Percentiles rank a stretch among this genome's conserved stretches.
phyloP scores from a whole-genome alignment of 2,329 filamentous ascomycete species.

The Hirsutella thompsonii region DNA sequence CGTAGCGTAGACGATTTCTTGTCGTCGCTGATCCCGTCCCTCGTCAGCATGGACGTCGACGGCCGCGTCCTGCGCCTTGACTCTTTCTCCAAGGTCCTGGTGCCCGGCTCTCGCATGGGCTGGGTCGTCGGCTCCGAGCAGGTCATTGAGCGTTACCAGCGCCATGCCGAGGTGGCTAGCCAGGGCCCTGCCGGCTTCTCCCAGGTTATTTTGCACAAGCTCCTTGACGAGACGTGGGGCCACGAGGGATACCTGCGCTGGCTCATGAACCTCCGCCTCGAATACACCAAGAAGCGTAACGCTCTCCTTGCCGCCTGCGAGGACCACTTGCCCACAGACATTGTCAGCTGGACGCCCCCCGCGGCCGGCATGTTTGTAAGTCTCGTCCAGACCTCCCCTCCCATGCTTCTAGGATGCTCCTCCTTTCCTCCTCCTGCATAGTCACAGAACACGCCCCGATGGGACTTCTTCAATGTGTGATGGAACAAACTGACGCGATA shows the following conservation, averaged over 20 bases:
- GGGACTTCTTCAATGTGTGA: too few species aligned
- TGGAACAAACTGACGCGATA: neutral
- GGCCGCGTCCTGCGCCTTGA: conserved; percentile 84
- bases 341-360: conserved; percentile 71
- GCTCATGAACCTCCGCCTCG: conserved; percentile 67
- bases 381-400: neutral
- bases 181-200: conserved; percentile 80
- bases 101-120: conserved; percentile 68
- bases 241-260: conserved; percentile 82
- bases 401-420: too few species aligned
- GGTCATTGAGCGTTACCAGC: conserved; percentile 68
- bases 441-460: too few species aligned
- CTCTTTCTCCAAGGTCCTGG: conserved; percentile 84
- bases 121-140: conserved; percentile 86
- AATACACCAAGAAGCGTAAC: conserved; percentile 73
- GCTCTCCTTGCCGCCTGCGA: conserved; percentile 70
- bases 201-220: conserved; percentile 74
- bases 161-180: conserved; percentile 70
- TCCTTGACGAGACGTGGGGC: conserved; percentile 90
- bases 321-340: conserved; percentile 55
- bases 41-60: conserved; percentile 70
- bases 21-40: conserved; percentile 45
- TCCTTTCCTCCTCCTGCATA: too few species aligned
- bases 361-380: conserved; percentile 89
- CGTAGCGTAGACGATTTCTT: conserved; percentile 60